These are phyloP conservation scores for Solanum ahanhuiri DNA, from an alignment of 257 asterid genomes.

Conservation along the genomic window DNA sequence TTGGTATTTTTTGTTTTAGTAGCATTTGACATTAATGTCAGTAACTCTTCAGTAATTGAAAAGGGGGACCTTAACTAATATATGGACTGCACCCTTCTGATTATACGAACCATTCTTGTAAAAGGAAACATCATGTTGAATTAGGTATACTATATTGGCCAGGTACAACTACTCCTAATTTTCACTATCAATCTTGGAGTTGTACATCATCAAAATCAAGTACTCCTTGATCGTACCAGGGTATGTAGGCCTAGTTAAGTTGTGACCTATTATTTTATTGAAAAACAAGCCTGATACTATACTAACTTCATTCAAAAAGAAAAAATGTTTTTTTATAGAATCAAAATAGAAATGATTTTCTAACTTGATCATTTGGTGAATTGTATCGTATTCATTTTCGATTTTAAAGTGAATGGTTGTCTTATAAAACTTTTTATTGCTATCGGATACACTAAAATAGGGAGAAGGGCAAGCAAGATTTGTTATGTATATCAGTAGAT, in stretches of 20 bases:
- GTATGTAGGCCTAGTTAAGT: background rate
- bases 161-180: background rate
- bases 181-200: background rate
- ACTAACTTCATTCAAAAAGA: no score
- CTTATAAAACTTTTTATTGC: no score
- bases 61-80: background rate
- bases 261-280: background rate
- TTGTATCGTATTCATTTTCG: rapidly evolving
- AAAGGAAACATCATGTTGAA: background rate
- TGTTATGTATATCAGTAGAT: no score
- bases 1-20: background rate
- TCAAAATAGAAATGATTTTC: no score
- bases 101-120: background rate
- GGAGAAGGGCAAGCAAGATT: no score
- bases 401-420: no score
- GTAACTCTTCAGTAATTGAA: background rate
- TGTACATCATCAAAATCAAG: background rate
- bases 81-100: background rate
- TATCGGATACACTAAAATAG: no score
- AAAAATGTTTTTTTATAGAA: no score
- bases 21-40: background rate
- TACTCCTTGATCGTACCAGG: background rate
- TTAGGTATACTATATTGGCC: background rate
- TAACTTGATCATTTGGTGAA: no score
- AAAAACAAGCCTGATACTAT: no score